Evolutionary conservation across 805 yeast genomes (phyloP).

Genomic region (Wickerhamiella parazyma): DNA sequence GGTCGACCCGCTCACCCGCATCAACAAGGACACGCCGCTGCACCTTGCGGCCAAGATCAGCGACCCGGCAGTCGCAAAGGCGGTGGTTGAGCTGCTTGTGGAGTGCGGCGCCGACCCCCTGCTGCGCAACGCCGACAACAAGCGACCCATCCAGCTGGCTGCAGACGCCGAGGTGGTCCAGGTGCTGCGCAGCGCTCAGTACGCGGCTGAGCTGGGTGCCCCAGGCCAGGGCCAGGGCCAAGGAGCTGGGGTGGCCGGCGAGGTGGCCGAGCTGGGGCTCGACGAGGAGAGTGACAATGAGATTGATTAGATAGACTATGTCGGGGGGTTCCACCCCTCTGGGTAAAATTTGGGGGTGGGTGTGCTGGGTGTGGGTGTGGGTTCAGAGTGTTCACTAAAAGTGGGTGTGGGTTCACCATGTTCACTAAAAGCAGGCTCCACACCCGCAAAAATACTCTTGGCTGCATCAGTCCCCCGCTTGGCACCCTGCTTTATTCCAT

Average conservation of each 20-base stretch:
- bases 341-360: conserved; percentile 12
- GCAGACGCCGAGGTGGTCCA: conserved; percentile 42
- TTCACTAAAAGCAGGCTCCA: too few species aligned
- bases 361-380: neutral
- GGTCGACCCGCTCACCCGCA: conserved; percentile 61
- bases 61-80: conserved; percentile 71
- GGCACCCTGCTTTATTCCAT: conserved; percentile 19
- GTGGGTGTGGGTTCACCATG: too few species aligned
- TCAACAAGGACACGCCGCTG: conserved; percentile 77
- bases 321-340: conserved; percentile 12
- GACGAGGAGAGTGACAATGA: conserved; percentile 11
- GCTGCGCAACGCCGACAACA: conserved; percentile 39
- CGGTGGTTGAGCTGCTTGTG: conserved; percentile 51
- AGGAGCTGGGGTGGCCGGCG: neutral
- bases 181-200: conserved; percentile 70
- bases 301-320: conserved; percentile 3
- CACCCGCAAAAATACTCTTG: too few species aligned
- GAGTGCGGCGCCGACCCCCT: conserved; percentile 86
- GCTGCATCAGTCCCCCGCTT: too few species aligned
- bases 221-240: too few species aligned
- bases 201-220: conserved; percentile 19
- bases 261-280: conserved; percentile 5
- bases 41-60: conserved; percentile 65
- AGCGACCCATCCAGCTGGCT: conserved; percentile 64
- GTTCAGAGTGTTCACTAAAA: too few species aligned